Evolutionary conservation across 2,329 filamentous ascomycete genomes (phyloP).

Genomic region (Neocucurbitaria cava): DNA sequence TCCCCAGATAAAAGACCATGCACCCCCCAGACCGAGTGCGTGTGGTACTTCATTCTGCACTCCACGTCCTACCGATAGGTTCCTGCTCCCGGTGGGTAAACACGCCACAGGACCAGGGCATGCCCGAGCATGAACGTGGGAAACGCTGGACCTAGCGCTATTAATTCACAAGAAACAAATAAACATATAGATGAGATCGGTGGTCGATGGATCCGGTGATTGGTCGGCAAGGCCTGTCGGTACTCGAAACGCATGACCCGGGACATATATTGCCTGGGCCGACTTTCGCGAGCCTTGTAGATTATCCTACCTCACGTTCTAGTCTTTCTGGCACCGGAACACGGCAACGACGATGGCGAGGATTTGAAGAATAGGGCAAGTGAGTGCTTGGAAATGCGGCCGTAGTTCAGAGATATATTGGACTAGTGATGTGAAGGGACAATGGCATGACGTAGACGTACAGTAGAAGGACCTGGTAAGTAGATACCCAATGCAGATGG

Average conservation of each 20-base stretch:
- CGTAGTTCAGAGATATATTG: background rate
- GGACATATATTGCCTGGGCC: constrained; percentile 14
- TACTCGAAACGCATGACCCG: constrained; percentile 26
- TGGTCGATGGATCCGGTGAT: constrained; percentile 5
- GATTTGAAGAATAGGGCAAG: background rate
- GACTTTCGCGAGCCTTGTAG: constrained; percentile 3
- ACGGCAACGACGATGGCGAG: background rate
- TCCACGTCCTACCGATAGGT: background rate
- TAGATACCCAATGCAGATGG: background rate
- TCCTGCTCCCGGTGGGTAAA: constrained; percentile 32
- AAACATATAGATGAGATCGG: constrained; percentile 17
- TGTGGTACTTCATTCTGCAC: constrained; percentile 13
- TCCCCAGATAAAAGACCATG: constrained; percentile 7
- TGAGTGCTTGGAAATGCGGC: background rate
- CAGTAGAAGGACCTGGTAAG: background rate
- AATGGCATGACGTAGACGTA: constrained; percentile 1
- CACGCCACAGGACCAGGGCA: constrained; percentile 4
- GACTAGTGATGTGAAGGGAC: background rate
- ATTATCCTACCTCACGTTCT: constrained; percentile 1
- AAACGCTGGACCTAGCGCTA: constrained; percentile 13
- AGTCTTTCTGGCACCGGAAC: background rate
- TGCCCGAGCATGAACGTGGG: constrained; percentile 16
- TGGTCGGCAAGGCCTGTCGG: constrained; percentile 11
- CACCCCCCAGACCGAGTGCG: constrained; percentile 1
- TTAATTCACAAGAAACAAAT: constrained; percentile 22